phyloP scores from a whole-genome alignment of 1,284 basidiomycete genomes.

The Cutaneotrichosporon sp. region DNA sequence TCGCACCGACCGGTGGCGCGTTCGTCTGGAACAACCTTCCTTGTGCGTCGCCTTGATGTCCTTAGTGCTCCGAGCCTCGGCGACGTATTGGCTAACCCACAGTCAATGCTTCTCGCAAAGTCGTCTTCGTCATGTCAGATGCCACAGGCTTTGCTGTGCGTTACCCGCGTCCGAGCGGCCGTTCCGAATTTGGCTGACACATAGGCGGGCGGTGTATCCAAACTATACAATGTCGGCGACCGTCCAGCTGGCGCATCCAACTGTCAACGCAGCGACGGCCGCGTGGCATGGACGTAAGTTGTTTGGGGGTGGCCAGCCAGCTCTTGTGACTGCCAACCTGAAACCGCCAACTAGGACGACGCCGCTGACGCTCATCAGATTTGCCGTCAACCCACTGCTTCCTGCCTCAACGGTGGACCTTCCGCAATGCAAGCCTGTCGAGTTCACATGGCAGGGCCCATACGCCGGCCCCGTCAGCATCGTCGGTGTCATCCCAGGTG shows the following conservation, averaged over 20 bases:
- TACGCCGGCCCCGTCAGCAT: conserved; percentile 31
- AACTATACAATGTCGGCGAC: conserved; percentile 25
- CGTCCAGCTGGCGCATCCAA: conserved; percentile 6
- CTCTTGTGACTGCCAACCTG: not conserved
- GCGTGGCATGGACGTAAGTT: conserved; percentile 1
- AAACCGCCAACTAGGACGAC: not conserved
- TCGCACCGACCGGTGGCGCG: conserved; percentile 17
- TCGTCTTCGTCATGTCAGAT: conserved; percentile 43
- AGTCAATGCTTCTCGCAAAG: conserved; percentile 32
- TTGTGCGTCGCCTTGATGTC: conserved; percentile 23
- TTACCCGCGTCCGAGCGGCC: too few species aligned
- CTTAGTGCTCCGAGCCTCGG: not conserved
- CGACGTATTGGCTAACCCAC: not conserved
- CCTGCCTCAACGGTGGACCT: not conserved
- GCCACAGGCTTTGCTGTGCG: conserved; percentile 35
- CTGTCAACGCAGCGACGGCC: conserved; percentile 24
- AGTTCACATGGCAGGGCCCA: conserved; percentile 27
- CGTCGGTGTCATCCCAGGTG: conserved; percentile 39
- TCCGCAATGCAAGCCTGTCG: conserved; percentile 31
- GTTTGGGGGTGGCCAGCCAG: not conserved
- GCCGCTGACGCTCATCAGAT: not conserved
- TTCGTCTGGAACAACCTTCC: conserved; percentile 30
- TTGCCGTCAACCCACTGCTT: conserved; percentile 4
- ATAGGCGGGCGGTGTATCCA: conserved; percentile 39
- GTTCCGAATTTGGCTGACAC: conserved; percentile 5